phyloP scores from a whole-genome alignment of 164 flowering plant species.

The Nymphaea thermarum region DNA sequence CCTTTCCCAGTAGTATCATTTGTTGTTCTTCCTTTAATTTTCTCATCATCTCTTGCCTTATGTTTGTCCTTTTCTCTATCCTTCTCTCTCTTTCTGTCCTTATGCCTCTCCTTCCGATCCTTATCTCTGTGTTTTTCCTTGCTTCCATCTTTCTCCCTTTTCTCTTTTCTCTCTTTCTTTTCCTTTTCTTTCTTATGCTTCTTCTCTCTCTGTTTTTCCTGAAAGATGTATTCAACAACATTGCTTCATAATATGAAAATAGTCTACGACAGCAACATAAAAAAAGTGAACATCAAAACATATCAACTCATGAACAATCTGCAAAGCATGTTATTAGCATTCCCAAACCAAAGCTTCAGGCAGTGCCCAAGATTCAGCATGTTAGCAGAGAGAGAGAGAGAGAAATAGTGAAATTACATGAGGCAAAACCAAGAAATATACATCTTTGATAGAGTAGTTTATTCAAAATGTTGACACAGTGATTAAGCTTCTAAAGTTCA shows the following conservation, averaged over 20 bases:
- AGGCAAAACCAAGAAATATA: not conserved
- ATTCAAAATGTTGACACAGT: too few species aligned
- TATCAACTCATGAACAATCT: not conserved
- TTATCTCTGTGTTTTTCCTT: constrained; percentile 42
- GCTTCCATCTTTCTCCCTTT: constrained; percentile 26
- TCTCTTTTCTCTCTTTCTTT: constrained; percentile 36
- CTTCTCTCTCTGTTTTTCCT: constrained; percentile 68
- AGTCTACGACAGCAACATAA: not conserved
- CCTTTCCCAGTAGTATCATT: constrained; percentile 10
- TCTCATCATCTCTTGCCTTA: constrained; percentile 14
- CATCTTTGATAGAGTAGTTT: too few species aligned
- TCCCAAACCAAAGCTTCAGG: not conserved
- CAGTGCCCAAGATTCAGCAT: not conserved
- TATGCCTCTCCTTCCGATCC: constrained; percentile 53
- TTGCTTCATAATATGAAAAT: not conserved
- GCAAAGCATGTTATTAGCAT: not conserved
- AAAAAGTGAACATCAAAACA: not conserved
- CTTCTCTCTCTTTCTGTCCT: constrained; percentile 49
- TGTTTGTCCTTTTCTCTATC: constrained; percentile 29
- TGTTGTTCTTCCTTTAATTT: constrained; percentile 10
- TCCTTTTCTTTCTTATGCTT: constrained; percentile 47
- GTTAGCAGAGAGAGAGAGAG: constrained; percentile 3
- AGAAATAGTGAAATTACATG: not conserved
- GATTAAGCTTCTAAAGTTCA: too few species aligned
- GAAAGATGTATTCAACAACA: constrained; percentile 6